Conservation (phyloP, 371 early-diverging fungal genomes). For the Mucor circinelloides region DNA sequence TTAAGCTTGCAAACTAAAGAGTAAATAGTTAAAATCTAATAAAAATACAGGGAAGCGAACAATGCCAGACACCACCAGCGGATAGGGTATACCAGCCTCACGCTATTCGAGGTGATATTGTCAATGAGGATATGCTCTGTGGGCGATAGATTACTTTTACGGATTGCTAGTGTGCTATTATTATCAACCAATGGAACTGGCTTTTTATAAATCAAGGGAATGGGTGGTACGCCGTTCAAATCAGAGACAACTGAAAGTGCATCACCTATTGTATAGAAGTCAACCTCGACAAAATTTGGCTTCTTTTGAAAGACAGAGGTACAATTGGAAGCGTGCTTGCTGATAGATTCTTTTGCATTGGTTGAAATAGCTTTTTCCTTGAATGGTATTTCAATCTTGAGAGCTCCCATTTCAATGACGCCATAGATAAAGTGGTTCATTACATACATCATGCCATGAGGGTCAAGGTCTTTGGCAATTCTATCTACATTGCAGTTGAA, state of each 20-base stretch:
- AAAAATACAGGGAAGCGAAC: neutral
- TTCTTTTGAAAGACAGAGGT: slow-evolving; percentile 36
- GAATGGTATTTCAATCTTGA: slow-evolving; percentile 38
- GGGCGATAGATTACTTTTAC: neutral
- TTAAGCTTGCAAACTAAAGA: no score
- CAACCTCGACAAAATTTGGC: slow-evolving; percentile 74
- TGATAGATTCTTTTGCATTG: slow-evolving; percentile 36
- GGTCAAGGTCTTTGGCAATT: slow-evolving; percentile 24
- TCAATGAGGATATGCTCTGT: slow-evolving; percentile 14
- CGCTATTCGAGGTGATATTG: neutral
- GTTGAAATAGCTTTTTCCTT: slow-evolving; percentile 36
- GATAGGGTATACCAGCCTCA: neutral
- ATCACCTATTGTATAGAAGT: slow-evolving; percentile 69
- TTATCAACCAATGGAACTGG: no score
- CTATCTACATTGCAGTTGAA: slow-evolving; percentile 61
- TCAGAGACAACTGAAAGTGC: slow-evolving; percentile 46
- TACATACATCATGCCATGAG: slow-evolving; percentile 49
- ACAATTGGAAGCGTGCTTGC: slow-evolving; percentile 42
- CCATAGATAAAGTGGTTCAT: slow-evolving; percentile 62
- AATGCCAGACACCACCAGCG: neutral
- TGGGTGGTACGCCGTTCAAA: slow-evolving; percentile 54
- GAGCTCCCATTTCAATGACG: slow-evolving; percentile 25
- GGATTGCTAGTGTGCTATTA: neutral
- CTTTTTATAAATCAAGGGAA: neutral
- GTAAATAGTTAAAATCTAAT: neutral